phyloP scores from a whole-genome alignment of 371 early-diverging fungal genomes.

The Sporodiniella umbellata region DNA sequence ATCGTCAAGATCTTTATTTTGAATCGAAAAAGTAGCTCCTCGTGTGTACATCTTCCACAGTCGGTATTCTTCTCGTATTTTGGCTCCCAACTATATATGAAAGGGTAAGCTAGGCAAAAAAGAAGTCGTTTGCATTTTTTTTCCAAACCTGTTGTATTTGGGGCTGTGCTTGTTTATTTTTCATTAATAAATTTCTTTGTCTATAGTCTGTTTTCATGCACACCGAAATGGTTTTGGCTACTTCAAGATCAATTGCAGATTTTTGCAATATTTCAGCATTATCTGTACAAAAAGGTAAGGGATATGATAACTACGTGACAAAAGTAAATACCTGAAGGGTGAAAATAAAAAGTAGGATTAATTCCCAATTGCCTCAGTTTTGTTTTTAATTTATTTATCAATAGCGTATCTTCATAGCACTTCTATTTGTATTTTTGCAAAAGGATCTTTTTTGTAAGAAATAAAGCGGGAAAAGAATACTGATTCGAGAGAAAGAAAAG shows the following conservation, averaged over 20 bases:
- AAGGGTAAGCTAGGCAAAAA: no score
- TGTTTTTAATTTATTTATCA: background rate
- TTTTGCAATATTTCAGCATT: conserved; percentile 14
- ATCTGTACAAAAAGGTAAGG: conserved; percentile 3
- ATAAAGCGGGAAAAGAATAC: conserved; percentile 3
- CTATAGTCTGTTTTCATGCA: conserved; percentile 22
- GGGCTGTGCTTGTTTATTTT: conserved; percentile 23
- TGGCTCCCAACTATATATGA: conserved; percentile 20
- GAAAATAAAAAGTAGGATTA: background rate
- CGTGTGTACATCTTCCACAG: conserved; percentile 26
- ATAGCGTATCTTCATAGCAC: background rate
- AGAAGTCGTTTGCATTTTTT: no score
- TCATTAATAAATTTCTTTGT: conserved; percentile 27
- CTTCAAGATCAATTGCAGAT: conserved; percentile 15
- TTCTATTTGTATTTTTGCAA: background rate
- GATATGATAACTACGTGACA: no score
- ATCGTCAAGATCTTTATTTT: conserved; percentile 25
- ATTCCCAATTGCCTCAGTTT: background rate
- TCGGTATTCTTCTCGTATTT: conserved; percentile 25
- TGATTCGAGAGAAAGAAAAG: conserved; percentile 19
- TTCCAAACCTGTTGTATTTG: conserved; percentile 35
- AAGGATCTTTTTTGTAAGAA: background rate
- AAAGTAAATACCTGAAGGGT: background rate
- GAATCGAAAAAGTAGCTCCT: conserved; percentile 20
- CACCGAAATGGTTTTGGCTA: conserved; percentile 19